Evolutionary conservation across 225 moss, liverwort and hornwort genomes (phyloP).

Genomic region (Anthoceros angustus): DNA sequence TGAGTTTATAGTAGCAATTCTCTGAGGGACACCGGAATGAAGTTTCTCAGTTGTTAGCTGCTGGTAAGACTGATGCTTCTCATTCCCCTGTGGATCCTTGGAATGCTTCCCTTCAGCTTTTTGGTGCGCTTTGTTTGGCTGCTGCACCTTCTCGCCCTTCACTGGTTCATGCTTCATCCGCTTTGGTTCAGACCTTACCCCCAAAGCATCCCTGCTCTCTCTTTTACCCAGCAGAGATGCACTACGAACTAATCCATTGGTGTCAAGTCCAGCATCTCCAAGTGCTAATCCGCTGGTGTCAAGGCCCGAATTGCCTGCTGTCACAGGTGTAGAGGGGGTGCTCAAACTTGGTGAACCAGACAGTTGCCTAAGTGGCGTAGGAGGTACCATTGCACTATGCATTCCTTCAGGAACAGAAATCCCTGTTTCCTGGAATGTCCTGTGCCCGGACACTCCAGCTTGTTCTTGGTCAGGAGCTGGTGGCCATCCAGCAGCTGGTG

Average conservation of each 20-base stretch:
- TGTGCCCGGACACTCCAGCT: too few relatives aligned
- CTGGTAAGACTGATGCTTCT: slow-evolving; percentile 19
- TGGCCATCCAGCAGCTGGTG: too few relatives aligned
- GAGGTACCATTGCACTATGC: too few relatives aligned
- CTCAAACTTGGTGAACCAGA: slow-evolving; percentile 31
- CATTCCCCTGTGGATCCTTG: slow-evolving; percentile 58
- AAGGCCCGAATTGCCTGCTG: slow-evolving; percentile 10
- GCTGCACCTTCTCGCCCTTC: slow-evolving; percentile 47
- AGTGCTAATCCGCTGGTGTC: too few relatives aligned
- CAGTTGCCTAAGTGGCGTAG: too few relatives aligned
- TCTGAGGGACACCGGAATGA: too few relatives aligned
- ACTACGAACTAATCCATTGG: slow-evolving; percentile 38
- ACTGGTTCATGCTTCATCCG: slow-evolving; percentile 51
- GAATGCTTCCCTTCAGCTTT: slow-evolving; percentile 52
- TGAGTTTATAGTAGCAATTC: too few relatives aligned
- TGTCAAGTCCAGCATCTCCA: background rate
- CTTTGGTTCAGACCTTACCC: slow-evolving; percentile 60
- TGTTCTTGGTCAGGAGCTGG: too few relatives aligned
- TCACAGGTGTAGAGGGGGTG: slow-evolving; percentile 74
- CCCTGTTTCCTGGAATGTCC: too few relatives aligned
- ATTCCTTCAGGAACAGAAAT: too few relatives aligned
- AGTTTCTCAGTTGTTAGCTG: too few relatives aligned
- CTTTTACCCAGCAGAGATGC: slow-evolving; percentile 69
- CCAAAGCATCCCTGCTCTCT: slow-evolving; percentile 61
- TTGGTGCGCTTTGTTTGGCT: slow-evolving; percentile 51